A percentile compares a stretch with the other conserved stretches of the same genome.
Conservation (phyloP, 73 alveolate genomes). For the Stentor roeselii region DNA sequence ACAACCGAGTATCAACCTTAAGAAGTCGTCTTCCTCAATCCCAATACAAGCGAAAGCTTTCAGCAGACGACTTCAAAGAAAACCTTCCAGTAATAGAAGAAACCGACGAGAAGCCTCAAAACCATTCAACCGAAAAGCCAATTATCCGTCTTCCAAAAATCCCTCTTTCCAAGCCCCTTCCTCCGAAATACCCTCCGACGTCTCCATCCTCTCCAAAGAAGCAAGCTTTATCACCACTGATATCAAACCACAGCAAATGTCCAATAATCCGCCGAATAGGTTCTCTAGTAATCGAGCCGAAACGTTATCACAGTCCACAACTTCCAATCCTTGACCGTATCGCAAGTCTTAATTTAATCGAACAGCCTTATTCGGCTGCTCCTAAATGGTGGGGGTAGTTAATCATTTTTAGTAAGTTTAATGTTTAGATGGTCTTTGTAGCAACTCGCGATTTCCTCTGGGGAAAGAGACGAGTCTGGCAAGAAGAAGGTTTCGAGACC, state of each 20-base stretch:
- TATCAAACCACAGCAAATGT: neutral
- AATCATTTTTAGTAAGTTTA: no score
- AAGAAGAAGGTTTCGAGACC: neutral
- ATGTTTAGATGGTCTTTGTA: no score
- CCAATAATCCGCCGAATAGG: neutral
- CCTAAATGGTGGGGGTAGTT: constrained; percentile 3
- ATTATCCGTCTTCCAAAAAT: neutral
- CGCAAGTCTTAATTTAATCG: neutral
- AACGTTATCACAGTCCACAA: neutral
- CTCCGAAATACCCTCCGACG: neutral
- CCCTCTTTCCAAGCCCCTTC: neutral
- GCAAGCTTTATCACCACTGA: neutral
- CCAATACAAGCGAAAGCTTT: neutral
- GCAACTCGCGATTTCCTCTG: no score
- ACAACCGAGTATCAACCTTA: neutral
- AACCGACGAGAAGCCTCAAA: neutral
- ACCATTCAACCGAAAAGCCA: neutral
- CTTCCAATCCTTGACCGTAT: neutral
- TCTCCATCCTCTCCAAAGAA: neutral
- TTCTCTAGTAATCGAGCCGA: neutral
- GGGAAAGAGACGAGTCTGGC: neutral
- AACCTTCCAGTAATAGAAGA: neutral
- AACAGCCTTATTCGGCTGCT: neutral
- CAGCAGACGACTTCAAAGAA: neutral
- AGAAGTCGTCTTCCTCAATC: neutral